A percentile compares a stretch with the other conserved stretches of the same genome.
phyloP scores from a whole-genome alignment of 345 rosid species.

The Salix purpurea region DNA sequence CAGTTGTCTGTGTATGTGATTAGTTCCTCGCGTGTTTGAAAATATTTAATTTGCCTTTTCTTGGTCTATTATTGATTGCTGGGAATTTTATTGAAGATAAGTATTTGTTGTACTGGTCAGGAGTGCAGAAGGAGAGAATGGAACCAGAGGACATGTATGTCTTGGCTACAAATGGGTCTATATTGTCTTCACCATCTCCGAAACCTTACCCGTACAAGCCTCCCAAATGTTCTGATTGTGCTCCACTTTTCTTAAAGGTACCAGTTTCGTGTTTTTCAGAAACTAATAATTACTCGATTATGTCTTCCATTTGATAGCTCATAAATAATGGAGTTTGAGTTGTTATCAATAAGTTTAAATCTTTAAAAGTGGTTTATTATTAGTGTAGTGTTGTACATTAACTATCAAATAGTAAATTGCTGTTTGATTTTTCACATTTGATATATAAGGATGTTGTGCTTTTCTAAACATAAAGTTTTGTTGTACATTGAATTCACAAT shows the following conservation, averaged over 20 bases:
- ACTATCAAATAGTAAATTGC: not conserved
- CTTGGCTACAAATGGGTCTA: conserved; percentile 60
- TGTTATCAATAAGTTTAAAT: not conserved
- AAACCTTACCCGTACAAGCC: conserved; percentile 82
- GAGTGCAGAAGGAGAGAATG: conserved; percentile 99
- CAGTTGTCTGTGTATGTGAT: not conserved
- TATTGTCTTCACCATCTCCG: conserved; percentile 65
- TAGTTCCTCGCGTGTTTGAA: not conserved
- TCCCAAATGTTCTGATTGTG: conserved; percentile 89
- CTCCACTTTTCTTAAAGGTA: conserved; percentile 87
- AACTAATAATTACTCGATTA: not conserved
- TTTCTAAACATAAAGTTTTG: not conserved
- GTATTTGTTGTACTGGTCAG: conserved; percentile 32
- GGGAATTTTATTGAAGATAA: not conserved
- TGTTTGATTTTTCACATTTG: not conserved
- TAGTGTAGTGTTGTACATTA: not conserved
- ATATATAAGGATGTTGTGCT: not conserved
- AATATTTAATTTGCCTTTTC: not conserved
- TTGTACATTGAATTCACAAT: not conserved
- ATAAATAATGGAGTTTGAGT: not conserved
- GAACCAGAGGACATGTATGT: conserved; percentile 86
- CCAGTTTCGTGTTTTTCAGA: not conserved
- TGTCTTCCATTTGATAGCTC: not conserved
- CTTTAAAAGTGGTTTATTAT: not conserved
- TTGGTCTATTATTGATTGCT: not conserved